phyloP scores from a whole-genome alignment of 176 grass and related monocot genomes.

The Bonia amplexicaulis region DNA sequence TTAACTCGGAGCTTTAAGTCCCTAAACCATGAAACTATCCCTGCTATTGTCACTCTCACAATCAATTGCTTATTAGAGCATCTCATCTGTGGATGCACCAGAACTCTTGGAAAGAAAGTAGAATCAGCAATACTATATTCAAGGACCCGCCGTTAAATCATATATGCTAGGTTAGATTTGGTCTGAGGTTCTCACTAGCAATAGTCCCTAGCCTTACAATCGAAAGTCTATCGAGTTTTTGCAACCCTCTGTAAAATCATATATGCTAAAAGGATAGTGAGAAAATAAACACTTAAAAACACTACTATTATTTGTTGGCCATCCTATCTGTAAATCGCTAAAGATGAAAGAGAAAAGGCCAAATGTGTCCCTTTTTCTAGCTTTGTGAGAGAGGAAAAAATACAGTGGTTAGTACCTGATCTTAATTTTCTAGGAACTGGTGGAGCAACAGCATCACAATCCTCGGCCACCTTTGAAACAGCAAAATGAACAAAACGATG shows the following conservation, averaged over 20 bases:
- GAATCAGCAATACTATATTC: background rate
- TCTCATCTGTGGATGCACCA: background rate
- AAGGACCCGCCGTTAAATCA: background rate
- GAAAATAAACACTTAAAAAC: background rate
- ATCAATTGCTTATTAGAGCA: background rate
- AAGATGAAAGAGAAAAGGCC: background rate
- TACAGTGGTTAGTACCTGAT: conserved; percentile 57
- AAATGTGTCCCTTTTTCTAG: background rate
- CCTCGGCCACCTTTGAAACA: conserved; percentile 43
- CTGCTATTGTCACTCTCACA: background rate
- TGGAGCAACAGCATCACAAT: conserved; percentile 46
- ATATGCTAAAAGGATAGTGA: background rate
- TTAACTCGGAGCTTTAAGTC: background rate
- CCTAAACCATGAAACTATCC: background rate
- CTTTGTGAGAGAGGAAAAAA: conserved; percentile 14
- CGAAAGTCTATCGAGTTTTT: background rate
- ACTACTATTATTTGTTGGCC: background rate
- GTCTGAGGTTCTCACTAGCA: background rate
- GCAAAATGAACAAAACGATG: conserved; percentile 9
- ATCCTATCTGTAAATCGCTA: background rate
- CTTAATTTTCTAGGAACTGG: conserved; percentile 74
- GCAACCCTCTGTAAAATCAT: background rate
- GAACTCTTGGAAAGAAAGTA: background rate
- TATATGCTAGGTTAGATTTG: background rate
- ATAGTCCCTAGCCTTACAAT: background rate